Percentiles rank a stretch among this genome's conserved stretches.
phyloP scores from a whole-genome alignment of 331 rosid species.

The Cydonia oblonga region DNA sequence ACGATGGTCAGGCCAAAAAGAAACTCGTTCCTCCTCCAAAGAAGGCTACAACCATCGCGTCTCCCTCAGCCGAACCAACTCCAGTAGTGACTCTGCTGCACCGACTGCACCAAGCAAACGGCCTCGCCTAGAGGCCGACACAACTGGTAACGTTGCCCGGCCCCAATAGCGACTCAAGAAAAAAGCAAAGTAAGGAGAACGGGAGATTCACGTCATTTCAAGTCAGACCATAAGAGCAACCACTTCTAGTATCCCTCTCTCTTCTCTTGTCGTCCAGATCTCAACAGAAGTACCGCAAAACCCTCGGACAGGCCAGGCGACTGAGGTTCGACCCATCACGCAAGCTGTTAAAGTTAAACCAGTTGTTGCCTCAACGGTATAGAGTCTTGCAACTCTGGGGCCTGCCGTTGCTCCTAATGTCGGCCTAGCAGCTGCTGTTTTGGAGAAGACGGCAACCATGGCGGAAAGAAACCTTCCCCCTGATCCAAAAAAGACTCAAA shows the following conservation, averaged over 20 bases:
- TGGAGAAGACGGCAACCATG: fast-evolving
- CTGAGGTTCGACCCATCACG: fast-evolving
- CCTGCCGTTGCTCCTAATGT: fast-evolving
- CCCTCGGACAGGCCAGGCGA: fast-evolving
- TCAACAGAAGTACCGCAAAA: fast-evolving
- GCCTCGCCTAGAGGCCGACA: fast-evolving
- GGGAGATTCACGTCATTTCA: fast-evolving
- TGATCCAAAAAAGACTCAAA: fast-evolving
- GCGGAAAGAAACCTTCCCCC: fast-evolving
- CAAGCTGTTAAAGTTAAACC: fast-evolving
- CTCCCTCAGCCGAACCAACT: fast-evolving
- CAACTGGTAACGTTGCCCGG: no score
- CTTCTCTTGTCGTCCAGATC: fast-evolving
- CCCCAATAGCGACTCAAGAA: fast-evolving
- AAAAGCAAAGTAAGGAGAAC: fast-evolving
- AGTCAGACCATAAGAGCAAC: no score
- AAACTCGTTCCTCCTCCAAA: fast-evolving
- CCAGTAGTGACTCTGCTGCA: fast-evolving
- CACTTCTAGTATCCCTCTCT: fast-evolving
- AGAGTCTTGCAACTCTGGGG: fast-evolving
- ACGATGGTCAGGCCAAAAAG: no score
- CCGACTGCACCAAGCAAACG: fast-evolving
- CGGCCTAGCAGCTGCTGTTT: fast-evolving
- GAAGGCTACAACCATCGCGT: fast-evolving
- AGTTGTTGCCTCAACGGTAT: fast-evolving